A percentile compares a stretch with the other conserved stretches of the same genome.
Evolutionary conservation across 805 yeast species (phyloP).

Genomic region (Peterozyma toletana): DNA sequence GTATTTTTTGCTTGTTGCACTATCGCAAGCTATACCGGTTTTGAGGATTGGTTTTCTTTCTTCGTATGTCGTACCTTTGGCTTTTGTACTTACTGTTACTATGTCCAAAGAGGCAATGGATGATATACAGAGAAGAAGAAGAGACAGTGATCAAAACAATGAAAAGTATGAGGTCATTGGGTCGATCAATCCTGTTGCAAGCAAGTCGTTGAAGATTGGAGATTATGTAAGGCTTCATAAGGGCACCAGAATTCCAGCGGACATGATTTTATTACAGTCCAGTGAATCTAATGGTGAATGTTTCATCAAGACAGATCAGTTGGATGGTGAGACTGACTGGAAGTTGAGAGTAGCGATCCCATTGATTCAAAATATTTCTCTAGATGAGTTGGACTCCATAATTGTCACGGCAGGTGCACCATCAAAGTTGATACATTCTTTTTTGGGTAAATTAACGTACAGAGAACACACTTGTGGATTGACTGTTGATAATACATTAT

Average conservation of each 20-base stretch:
- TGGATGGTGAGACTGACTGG: constrained; percentile 99
- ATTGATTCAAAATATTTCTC: constrained; percentile 55
- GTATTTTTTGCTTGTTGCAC: constrained; percentile 86
- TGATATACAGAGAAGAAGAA: constrained; percentile 81
- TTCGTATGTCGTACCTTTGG: constrained; percentile 89
- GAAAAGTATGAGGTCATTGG: constrained; percentile 72
- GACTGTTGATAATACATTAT: constrained; percentile 83
- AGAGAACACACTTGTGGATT: constrained; percentile 58
- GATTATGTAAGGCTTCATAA: constrained; percentile 75
- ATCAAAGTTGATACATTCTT: constrained; percentile 72
- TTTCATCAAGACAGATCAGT: constrained; percentile 92
- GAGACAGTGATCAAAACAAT: constrained; percentile 84
- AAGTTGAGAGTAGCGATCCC: constrained; percentile 76
- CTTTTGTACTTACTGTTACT: constrained; percentile 85
- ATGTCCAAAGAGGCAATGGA: constrained; percentile 95
- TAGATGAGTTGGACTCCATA: constrained; percentile 45
- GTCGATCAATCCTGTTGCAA: constrained; percentile 32
- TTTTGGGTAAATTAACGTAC: constrained; percentile 65
- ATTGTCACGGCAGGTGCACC: constrained; percentile 75
- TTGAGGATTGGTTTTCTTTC: constrained; percentile 89
- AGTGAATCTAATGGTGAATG: constrained; percentile 80
- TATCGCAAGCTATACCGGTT: constrained; percentile 86
- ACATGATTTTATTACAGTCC: constrained; percentile 76
- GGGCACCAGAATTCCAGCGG: constrained; percentile 90
- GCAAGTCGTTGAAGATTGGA: constrained; percentile 74